Conservation (phyloP, 192 early-diverging fungal species). For the Backusella luteola region DNA sequence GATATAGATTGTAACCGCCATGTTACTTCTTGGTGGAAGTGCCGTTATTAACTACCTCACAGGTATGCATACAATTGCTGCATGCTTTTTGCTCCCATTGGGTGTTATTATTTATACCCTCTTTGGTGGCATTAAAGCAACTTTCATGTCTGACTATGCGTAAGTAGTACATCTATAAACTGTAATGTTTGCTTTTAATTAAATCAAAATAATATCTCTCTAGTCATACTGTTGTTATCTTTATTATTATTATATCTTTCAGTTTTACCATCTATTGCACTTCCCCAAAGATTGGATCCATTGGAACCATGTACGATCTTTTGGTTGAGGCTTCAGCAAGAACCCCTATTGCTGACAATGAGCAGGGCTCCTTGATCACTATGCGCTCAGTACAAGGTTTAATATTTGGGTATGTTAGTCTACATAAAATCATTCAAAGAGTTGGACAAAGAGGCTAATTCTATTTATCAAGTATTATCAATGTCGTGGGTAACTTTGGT, state of each 20-base stretch:
- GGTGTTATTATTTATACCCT: slow-evolving; percentile 68
- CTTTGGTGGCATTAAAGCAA: slow-evolving; percentile 72
- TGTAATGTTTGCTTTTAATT: neutral
- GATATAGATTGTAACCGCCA: slow-evolving; percentile 66
- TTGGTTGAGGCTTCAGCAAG: slow-evolving; percentile 44
- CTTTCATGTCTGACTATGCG: slow-evolving; percentile 69
- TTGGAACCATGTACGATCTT: slow-evolving; percentile 66
- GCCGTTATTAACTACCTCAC: slow-evolving; percentile 66
- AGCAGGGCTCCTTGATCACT: slow-evolving; percentile 59
- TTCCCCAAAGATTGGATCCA: slow-evolving; percentile 60
- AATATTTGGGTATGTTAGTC: slow-evolving; percentile 50
- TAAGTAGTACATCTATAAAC: neutral
- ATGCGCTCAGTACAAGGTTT: slow-evolving; percentile 63
- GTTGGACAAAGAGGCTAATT: neutral
- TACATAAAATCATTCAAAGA: neutral
- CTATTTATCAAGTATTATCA: slow-evolving; percentile 52
- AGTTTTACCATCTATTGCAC: slow-evolving; percentile 64
- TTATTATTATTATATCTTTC: slow-evolving; percentile 69
- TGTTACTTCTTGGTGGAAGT: slow-evolving; percentile 69
- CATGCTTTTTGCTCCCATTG: slow-evolving; percentile 64
- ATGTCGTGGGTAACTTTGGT: slow-evolving; percentile 77
- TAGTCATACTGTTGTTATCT: slow-evolving; percentile 66
- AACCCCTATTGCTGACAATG: slow-evolving; percentile 60
- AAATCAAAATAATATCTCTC: neutral
- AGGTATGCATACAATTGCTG: slow-evolving; percentile 62